Conservation (phyloP, 441 rosid genomes). For the Erodium texanum region DNA sequence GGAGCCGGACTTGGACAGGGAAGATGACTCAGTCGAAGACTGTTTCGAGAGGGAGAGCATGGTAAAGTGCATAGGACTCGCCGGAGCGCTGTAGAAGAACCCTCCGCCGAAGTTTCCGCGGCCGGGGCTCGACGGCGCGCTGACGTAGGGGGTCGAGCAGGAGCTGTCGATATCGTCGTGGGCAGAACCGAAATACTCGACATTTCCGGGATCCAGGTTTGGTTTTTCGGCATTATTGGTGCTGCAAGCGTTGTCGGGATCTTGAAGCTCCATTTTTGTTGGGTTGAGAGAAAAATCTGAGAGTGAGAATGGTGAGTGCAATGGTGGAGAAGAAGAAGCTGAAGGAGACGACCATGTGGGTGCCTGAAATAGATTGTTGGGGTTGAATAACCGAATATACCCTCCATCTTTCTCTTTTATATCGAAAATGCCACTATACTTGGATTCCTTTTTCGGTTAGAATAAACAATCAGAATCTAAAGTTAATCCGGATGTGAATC, state of each 20-base stretch:
- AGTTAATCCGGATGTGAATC: neutral
- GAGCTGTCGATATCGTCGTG: conserved; percentile 48
- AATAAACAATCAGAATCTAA: neutral
- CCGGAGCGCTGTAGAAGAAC: conserved; percentile 84
- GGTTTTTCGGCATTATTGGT: neutral
- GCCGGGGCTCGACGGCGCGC: conserved; percentile 97
- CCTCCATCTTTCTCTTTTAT: neutral
- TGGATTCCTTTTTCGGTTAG: neutral
- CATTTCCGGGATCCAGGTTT: conserved; percentile 14
- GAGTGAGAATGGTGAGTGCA: too few species aligned
- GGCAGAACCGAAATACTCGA: conserved; percentile 6
- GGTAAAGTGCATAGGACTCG: conserved; percentile 89
- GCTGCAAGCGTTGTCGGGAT: conserved; percentile 16
- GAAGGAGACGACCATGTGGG: neutral
- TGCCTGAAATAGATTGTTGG: neutral
- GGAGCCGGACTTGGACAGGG: conserved; percentile 24
- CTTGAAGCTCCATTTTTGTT: conserved; percentile 26
- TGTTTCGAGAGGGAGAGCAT: conserved; percentile 28
- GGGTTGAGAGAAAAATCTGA: neutral
- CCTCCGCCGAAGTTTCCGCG: conserved; percentile 39
- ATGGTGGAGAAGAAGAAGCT: neutral
- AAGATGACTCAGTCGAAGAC: conserved; percentile 17
- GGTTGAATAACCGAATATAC: neutral
- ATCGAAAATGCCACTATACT: neutral
- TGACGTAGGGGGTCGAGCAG: conserved; percentile 86